phyloP scores from a whole-genome alignment of 306 rosid species.

The Sophora flavescens region DNA sequence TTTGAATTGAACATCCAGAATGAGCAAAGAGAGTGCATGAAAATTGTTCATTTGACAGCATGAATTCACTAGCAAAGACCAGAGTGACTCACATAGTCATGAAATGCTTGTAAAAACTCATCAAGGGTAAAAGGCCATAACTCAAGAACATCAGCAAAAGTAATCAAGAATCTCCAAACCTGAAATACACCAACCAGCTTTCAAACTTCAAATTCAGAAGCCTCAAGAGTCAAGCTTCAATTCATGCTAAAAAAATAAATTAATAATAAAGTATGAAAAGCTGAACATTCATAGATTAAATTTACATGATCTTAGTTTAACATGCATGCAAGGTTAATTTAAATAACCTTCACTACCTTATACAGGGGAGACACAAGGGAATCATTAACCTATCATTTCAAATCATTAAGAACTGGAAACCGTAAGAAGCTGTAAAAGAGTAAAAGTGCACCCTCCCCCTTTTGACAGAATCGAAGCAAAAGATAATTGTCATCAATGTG shows the following conservation, averaged over 20 bases:
- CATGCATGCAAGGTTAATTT: slow-evolving; percentile 10
- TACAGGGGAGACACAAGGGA: slow-evolving; percentile 7
- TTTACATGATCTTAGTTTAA: slow-evolving; percentile 29
- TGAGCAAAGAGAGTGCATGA: slow-evolving; percentile 18
- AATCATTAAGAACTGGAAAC: slow-evolving; percentile 16
- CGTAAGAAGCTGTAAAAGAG: slow-evolving; percentile 13
- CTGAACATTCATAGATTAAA: slow-evolving; percentile 21
- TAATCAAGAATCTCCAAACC: slow-evolving; percentile 97
- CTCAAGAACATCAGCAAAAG: slow-evolving; percentile 92
- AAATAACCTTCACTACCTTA: slow-evolving; percentile 35
- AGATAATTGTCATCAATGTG: not conserved
- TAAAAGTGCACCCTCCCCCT: not conserved
- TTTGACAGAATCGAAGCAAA: slow-evolving; percentile 19
- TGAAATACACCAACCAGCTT: slow-evolving; percentile 54
- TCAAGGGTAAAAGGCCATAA: slow-evolving; percentile 98
- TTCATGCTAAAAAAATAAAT: slow-evolving; percentile 10
- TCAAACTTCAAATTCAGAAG: slow-evolving; percentile 39
- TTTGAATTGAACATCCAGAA: slow-evolving; percentile 39
- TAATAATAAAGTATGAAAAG: slow-evolving; percentile 4
- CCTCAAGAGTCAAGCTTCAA: slow-evolving; percentile 29
- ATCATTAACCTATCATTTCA: slow-evolving; percentile 24
- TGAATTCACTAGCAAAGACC: slow-evolving; percentile 45
- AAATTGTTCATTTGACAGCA: slow-evolving; percentile 17
- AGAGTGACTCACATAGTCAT: slow-evolving; percentile 82
- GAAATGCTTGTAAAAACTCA: slow-evolving; percentile 95